phyloP scores from a whole-genome alignment of 2,329 filamentous ascomycete species.

The Aspergillus cejpii region DNA sequence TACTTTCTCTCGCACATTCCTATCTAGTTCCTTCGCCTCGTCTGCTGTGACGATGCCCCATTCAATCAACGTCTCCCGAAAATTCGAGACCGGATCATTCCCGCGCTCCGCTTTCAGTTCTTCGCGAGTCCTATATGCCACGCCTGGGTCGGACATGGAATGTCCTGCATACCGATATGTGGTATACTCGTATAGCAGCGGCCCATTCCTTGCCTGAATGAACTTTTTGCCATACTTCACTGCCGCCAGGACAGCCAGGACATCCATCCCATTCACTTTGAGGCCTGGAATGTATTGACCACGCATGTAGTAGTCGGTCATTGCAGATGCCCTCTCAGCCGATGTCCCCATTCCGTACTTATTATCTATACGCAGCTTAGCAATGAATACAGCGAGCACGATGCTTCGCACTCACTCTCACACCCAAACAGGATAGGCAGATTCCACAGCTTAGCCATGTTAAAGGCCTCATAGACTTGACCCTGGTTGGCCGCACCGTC shows the following conservation, averaged over 20 bases:
- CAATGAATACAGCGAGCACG: background rate
- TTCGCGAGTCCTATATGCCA: slow-evolving; percentile 94
- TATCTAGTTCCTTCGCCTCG: slow-evolving; percentile 88
- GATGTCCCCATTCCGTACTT: slow-evolving; percentile 99
- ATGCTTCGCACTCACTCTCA: slow-evolving; percentile 64
- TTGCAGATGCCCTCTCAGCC: slow-evolving; percentile 82
- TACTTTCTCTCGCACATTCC: slow-evolving; percentile 75
- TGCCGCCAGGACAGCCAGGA: slow-evolving; percentile 90
- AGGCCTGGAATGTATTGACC: slow-evolving; percentile 98
- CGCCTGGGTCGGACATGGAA: slow-evolving; percentile 97
- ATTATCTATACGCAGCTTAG: slow-evolving; percentile 63
- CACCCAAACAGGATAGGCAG: slow-evolving; percentile 89
- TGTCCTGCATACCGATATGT: slow-evolving; percentile 97
- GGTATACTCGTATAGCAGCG: slow-evolving; percentile 91
- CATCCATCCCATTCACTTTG: slow-evolving; percentile 99
- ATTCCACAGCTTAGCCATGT: slow-evolving; percentile 99
- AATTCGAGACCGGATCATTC: slow-evolving; percentile 89
- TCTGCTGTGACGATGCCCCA: slow-evolving; percentile 85
- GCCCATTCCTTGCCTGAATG: slow-evolving; percentile 71
- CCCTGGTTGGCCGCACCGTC: slow-evolving; percentile 97
- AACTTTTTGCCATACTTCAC: slow-evolving; percentile 86
- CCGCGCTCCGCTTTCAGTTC: slow-evolving; percentile 93
- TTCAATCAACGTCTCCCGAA: slow-evolving; percentile 92
- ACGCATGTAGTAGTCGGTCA: slow-evolving; percentile 99
- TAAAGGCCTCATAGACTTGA: slow-evolving; percentile 97